A percentile compares a stretch with the other conserved stretches of the same genome.
Evolutionary conservation across 2,329 filamentous ascomycete genomes (phyloP).

Genomic region (Cladophialophora bantiana): DNA sequence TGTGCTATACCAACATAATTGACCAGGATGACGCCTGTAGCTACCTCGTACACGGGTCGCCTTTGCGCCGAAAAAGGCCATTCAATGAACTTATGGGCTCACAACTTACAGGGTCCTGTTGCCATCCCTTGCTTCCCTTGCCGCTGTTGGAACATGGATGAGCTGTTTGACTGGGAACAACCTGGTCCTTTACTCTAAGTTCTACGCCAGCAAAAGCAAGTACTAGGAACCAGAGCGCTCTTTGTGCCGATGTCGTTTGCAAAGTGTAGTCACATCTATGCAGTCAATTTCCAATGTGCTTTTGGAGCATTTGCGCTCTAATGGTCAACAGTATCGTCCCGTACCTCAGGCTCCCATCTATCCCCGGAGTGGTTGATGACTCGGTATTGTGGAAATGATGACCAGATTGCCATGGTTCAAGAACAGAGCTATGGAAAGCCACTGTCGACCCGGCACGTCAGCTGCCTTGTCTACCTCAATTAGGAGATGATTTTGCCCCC

Average conservation of each 20-base stretch:
- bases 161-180: constrained; percentile 6
- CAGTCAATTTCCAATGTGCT: constrained; percentile 9
- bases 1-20: constrained; percentile 18
- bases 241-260: constrained; percentile 10
- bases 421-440: not conserved
- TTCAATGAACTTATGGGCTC: constrained; percentile 4
- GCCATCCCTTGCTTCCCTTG: not conserved
- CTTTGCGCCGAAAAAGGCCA: constrained; percentile 15
- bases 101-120: constrained; percentile 8
- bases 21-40: constrained; percentile 27
- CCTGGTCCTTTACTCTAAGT: constrained; percentile 9
- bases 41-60: constrained; percentile 23
- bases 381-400: not conserved
- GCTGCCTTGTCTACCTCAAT: constrained; percentile 5
- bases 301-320: constrained; percentile 2
- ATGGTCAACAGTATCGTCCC: constrained; percentile 13
- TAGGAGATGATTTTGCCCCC: constrained; percentile 18
- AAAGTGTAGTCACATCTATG: constrained; percentile 9
- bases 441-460: not conserved
- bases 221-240: not conserved
- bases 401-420: constrained; percentile 4
- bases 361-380: not conserved
- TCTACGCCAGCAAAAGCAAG: not conserved
- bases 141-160: constrained; percentile 7
- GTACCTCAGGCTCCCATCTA: not conserved